Percentiles rank a stretch among this genome's conserved stretches.
Evolutionary conservation across 1,284 basidiomycete species (phyloP).

Genomic region (Trametes hirsuta): DNA sequence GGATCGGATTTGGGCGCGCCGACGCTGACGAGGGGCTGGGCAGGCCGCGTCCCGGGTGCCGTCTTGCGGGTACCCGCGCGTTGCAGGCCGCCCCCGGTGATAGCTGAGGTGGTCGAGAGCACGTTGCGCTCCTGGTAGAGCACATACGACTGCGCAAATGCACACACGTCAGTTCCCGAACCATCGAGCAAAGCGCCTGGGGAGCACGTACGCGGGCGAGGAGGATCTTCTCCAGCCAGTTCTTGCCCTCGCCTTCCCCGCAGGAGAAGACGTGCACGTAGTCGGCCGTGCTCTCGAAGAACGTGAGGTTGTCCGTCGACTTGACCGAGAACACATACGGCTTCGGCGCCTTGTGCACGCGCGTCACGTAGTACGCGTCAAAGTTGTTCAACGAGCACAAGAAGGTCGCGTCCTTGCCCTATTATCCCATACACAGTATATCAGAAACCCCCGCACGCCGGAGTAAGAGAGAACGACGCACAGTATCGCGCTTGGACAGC

Average conservation of each 20-base stretch:
- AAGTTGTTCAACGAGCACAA: conserved; percentile 85
- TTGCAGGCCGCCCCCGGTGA: conserved; percentile 36
- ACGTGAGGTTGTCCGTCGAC: conserved; percentile 80
- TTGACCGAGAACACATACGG: conserved; percentile 84
- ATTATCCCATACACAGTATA: not conserved
- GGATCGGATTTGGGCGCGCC: conserved; percentile 24
- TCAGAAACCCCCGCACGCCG: not conserved
- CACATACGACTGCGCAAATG: conserved; percentile 65
- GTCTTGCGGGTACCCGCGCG: conserved; percentile 52
- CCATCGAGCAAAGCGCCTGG: not conserved
- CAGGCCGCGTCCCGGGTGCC: conserved; percentile 30
- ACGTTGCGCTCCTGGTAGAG: conserved; percentile 77
- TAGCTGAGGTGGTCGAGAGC: conserved; percentile 46
- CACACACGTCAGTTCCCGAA: conserved; percentile 22
- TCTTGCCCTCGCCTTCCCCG: conserved; percentile 67
- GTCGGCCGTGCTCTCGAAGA: conserved; percentile 85
- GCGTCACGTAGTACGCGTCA: conserved; percentile 80
- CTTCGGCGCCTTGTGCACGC: conserved; percentile 75
- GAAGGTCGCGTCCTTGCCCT: conserved; percentile 84
- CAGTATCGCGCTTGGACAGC: conserved; percentile 85
- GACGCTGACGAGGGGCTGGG: conserved; percentile 47
- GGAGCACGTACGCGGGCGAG: conserved; percentile 68
- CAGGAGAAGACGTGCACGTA: conserved; percentile 85
- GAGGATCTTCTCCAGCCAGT: conserved; percentile 74
- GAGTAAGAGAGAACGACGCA: conserved; percentile 38